Percentiles rank a stretch among this genome's conserved stretches.
phyloP scores from a whole-genome alignment of 2,329 filamentous ascomycete species.

The Karstenula rhodostoma region DNA sequence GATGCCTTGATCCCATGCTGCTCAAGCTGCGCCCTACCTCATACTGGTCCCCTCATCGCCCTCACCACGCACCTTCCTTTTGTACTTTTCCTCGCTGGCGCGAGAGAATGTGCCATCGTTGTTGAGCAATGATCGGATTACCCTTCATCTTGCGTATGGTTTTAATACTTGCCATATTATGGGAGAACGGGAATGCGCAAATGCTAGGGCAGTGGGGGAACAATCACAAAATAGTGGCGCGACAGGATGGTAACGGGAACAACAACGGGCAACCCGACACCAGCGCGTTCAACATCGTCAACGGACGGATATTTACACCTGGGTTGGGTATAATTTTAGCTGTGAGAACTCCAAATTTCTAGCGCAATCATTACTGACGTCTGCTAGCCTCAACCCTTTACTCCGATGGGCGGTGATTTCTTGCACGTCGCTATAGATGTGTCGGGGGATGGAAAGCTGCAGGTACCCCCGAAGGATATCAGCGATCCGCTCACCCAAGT shows the following conservation, averaged over 20 bases:
- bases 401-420: slow-evolving; percentile 51
- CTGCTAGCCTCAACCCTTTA: slow-evolving; percentile 46
- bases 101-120: slow-evolving; percentile 36
- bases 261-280: slow-evolving; percentile 31
- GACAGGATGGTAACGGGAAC: slow-evolving; percentile 25
- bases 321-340: slow-evolving; percentile 73
- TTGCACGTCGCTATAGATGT: slow-evolving; percentile 74
- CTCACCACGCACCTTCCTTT: slow-evolving; percentile 11
- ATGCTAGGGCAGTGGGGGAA: slow-evolving; percentile 37
- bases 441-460: slow-evolving; percentile 69
- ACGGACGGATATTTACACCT: slow-evolving; percentile 74
- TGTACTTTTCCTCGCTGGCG: slow-evolving; percentile 27
- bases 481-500: slow-evolving; percentile 65
- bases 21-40: slow-evolving; percentile 12
- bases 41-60: slow-evolving; percentile 2
- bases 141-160: slow-evolving; percentile 23
- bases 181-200: slow-evolving; percentile 30
- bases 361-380: slow-evolving; percentile 18
- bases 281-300: slow-evolving; percentile 63
- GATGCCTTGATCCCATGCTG: slow-evolving; percentile 19
- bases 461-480: slow-evolving; percentile 63
- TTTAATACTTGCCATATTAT: slow-evolving; percentile 31
- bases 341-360: slow-evolving; percentile 25
- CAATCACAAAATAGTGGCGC: slow-evolving; percentile 8
- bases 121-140: slow-evolving; percentile 38